phyloP scores from a whole-genome alignment of 2,329 filamentous ascomycete species.

The Septoria linicola region DNA sequence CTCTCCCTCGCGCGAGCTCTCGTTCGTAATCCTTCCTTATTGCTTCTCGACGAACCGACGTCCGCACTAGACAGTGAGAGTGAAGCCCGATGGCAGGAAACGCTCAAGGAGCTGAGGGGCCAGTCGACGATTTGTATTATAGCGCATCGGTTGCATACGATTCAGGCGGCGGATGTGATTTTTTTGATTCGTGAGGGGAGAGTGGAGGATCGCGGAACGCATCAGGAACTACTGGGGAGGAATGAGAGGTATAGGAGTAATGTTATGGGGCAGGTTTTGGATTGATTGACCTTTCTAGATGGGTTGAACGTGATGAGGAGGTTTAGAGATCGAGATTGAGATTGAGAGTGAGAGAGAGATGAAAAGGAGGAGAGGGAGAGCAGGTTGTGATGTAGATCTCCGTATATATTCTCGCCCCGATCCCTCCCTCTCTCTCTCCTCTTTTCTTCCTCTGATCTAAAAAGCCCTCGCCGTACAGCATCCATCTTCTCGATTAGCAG shows the following conservation, averaged over 20 bases:
- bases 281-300: not conserved
- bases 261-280: conserved; percentile 4
- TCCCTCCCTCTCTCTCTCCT: too few relatives aligned
- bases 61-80: conserved; percentile 45
- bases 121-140: conserved; percentile 46
- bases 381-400: too few relatives aligned
- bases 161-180: conserved; percentile 41
- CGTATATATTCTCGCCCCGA: too few relatives aligned
- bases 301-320: too few relatives aligned
- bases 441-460: not conserved
- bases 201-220: conserved; percentile 41
- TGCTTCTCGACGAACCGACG: conserved; percentile 45
- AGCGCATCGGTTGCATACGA: conserved; percentile 44
- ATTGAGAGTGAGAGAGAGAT: too few relatives aligned
- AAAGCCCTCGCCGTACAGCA: conserved; percentile 13
- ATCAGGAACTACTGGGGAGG: conserved; percentile 40
- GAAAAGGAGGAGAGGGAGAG: too few relatives aligned
- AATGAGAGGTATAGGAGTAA: conserved; percentile 39
- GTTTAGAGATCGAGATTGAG: too few relatives aligned
- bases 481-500: conserved; percentile 1
- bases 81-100: conserved; percentile 42
- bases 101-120: conserved; percentile 37
- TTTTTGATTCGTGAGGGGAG: conserved; percentile 41
- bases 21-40: conserved; percentile 41
- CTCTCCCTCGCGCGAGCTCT: conserved; percentile 45